Evolutionary conservation across 805 yeast species (phyloP).

Genomic region (Kuraishia floccosa): DNA sequence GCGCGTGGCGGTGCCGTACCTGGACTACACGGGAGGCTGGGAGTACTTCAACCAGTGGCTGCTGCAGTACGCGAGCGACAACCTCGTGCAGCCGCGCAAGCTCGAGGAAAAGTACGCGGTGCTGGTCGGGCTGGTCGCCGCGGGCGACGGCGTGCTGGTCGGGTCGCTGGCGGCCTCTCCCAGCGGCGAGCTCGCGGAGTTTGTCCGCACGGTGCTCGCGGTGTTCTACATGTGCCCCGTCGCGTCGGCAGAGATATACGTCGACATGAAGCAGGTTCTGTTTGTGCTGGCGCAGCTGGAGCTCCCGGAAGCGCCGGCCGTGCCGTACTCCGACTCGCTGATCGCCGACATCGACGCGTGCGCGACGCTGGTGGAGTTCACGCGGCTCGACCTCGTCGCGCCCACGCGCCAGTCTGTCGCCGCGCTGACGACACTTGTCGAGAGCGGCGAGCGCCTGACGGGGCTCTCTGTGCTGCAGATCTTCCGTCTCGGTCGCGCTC

Average conservation of each 20-base stretch:
- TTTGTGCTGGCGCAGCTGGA: conserved; percentile 1
- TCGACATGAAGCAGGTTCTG: conserved; percentile 15
- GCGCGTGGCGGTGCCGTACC: conserved; percentile 10
- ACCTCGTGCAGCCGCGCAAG: conserved; percentile 4
- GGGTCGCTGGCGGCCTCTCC: conserved; percentile 2
- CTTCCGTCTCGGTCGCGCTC: conserved; percentile 8
- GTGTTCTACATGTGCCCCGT: conserved; percentile 13
- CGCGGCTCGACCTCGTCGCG: neutral
- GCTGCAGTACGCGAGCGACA: neutral
- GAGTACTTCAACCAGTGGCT: neutral
- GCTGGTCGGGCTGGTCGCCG: neutral
- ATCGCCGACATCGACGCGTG: neutral
- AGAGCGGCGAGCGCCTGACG: conserved; percentile 16
- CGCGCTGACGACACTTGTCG: conserved; percentile 9
- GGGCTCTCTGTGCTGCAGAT: conserved; percentile 14
- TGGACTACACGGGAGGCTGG: conserved; percentile 4
- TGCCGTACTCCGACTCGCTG: neutral
- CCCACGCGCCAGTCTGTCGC: conserved; percentile 8
- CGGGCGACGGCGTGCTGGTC: neutral
- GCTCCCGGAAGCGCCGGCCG: neutral
- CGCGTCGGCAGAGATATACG: conserved; percentile 11
- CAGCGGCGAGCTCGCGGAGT: conserved; percentile 2
- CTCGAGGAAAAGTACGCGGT: conserved; percentile 9
- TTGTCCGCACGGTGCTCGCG: conserved; percentile 10
- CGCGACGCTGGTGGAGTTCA: neutral